Evolutionary conservation across 768 basidiomycete species (phyloP), one percentile per base, ranked within the genome.

Genomic region (Infundibulicybe gibba): DNA sequence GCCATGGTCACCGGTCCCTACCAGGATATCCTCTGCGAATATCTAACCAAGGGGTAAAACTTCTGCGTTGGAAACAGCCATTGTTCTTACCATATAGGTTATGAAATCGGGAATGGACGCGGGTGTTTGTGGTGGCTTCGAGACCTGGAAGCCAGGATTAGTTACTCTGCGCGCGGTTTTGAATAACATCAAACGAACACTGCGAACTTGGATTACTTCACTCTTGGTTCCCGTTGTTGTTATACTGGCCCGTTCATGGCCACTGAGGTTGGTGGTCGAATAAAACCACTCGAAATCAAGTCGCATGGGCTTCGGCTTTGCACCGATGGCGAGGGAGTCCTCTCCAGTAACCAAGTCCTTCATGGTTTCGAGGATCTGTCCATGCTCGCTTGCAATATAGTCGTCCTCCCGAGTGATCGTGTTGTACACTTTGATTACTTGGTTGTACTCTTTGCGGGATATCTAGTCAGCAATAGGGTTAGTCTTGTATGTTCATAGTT

Each of bases 21-120:
- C n/a, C n/a, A n/a, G n/a, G n/a, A n/a, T 46, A 17, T 50, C 49
- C 33, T 50, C 49, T 16, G 45, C 49, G n/a, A 50, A 50, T 17
- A 50, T 40, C 49, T 50, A 40, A 1, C 13, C 14, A 42, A 30
- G 20, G 11, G 19, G 32, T 37, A 12, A 40, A n/a, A 21, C 13
- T 6, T 16, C 15, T 16, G 32, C 6, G 13, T 19, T 33, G 41
- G 17, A 15, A 14, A 30, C 4, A 5, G 31, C 11, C 32, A 21
- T 9, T 10, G 2, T 6, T 9, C 45, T 33, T 14, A 50, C 49
- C 20, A 50, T 45, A 30, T 34, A 50, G 1, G 49, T 50, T 4
- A 50, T 16, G 15, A 30, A 45, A 17, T 50, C 44, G 1, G 45
- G 45, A 6, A 41, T 46, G n/a, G 25, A 25, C 25, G 34, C 32